A percentile compares a stretch with the other conserved stretches of the same genome.
Conservation (phyloP, 495 filamentous ascomycete species). For the Penicillium goetzii region DNA sequence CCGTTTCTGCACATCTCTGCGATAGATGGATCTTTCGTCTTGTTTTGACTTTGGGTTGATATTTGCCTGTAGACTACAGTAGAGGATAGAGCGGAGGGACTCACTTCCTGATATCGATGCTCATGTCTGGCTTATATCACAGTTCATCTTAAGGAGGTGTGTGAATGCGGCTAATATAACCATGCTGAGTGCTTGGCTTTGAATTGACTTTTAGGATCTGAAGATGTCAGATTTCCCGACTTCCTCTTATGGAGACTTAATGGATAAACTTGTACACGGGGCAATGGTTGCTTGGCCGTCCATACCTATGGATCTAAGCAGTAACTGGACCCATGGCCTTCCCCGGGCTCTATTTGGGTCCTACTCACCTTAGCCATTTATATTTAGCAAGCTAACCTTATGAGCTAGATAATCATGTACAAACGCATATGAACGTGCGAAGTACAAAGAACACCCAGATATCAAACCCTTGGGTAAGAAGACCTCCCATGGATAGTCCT, state of each 20-base stretch:
- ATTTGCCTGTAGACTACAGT: constrained; percentile 1
- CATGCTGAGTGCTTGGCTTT: too few species aligned
- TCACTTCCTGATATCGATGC: not conserved
- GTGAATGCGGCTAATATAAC: not conserved
- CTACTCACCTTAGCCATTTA: not conserved
- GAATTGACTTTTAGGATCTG: too few species aligned
- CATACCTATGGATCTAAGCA: not conserved
- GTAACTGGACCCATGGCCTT: not conserved
- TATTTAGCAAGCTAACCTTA: not conserved
- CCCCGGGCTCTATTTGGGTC: not conserved
- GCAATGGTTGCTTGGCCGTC: not conserved
- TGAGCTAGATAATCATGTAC: too few species aligned
- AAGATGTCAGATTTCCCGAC: not conserved
- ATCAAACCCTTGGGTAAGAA: too few species aligned
- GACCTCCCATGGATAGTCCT: too few species aligned
- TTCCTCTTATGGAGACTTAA: not conserved
- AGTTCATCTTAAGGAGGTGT: not conserved
- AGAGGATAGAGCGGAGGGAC: not conserved
- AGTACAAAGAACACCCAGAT: too few species aligned
- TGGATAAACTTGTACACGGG: not conserved
- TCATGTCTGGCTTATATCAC: not conserved
- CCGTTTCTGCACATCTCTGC: constrained; percentile 6
- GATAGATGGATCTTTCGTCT: not conserved
- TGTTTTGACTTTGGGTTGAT: not conserved
- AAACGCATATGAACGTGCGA: too few species aligned